Conservation (phyloP, 1,284 basidiomycete species). For the Rhodotorula sp. region DNA sequence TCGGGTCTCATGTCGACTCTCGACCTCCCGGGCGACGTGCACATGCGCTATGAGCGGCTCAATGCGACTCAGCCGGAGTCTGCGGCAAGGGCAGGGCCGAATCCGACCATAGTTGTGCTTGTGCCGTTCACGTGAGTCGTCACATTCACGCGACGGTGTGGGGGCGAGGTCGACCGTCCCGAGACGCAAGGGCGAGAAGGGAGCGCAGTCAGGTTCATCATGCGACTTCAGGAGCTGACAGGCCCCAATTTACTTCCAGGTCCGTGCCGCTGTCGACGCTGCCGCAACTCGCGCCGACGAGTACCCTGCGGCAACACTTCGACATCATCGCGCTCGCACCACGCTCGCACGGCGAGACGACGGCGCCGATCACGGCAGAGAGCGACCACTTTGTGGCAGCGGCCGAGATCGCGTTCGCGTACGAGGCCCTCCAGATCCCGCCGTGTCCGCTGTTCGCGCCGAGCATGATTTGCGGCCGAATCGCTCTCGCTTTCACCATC, state of each 20-base stretch:
- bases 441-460: conserved; percentile 14
- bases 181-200: neutral
- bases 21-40: conserved; percentile 9
- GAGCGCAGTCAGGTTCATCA: neutral
- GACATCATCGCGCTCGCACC: conserved; percentile 23
- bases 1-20: conserved; percentile 3
- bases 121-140: conserved; percentile 9
- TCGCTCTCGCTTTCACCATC: conserved; percentile 19
- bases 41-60: conserved; percentile 15
- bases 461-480: conserved; percentile 8
- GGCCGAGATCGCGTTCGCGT: conserved; percentile 25
- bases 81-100: conserved; percentile 4
- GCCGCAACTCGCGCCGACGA: conserved; percentile 1
- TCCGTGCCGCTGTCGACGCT: neutral
- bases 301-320: neutral
- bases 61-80: neutral
- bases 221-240: neutral
- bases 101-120: conserved; percentile 14
- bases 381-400: conserved; percentile 18
- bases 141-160: neutral
- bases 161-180: neutral
- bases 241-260: neutral
- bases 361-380: neutral
- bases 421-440: conserved; percentile 18
- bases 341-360: conserved; percentile 20